phyloP scores from a whole-genome alignment of 2,329 filamentous ascomycete genomes.

The Hypomyces rosellus region DNA sequence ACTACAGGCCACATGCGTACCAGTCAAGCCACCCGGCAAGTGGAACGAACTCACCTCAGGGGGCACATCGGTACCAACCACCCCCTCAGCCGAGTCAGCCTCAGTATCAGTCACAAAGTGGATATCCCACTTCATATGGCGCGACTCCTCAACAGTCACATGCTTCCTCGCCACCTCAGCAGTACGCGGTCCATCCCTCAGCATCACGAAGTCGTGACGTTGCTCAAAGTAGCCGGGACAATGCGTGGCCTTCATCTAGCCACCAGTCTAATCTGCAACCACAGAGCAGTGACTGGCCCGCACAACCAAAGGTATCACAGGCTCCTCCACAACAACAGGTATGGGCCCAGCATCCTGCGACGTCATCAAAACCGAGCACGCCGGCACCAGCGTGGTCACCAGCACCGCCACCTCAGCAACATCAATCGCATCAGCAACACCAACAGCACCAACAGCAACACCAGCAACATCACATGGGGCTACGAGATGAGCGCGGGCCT shows the following conservation, averaged over 20 bases:
- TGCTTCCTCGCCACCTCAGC: constrained; percentile 47
- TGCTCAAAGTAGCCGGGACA: constrained; percentile 30
- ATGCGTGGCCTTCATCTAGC: constrained; percentile 27
- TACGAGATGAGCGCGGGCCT: constrained; percentile 34
- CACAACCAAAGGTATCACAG: constrained; percentile 28
- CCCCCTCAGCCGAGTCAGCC: constrained; percentile 31
- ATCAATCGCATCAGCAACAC: constrained; percentile 23
- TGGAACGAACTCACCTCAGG: constrained; percentile 41
- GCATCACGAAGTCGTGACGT: constrained; percentile 38
- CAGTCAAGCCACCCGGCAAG: constrained; percentile 29
- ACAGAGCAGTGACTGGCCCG: constrained; percentile 23
- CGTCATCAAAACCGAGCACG: constrained; percentile 27
- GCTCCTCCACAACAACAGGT: constrained; percentile 26
- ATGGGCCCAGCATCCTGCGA: constrained; percentile 27
- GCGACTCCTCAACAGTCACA: constrained; percentile 30
- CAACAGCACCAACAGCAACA: constrained; percentile 25
- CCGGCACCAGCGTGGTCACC: constrained; percentile 28
- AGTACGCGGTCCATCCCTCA: constrained; percentile 46
- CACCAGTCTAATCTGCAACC: constrained; percentile 17
- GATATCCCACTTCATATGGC: constrained; percentile 38
- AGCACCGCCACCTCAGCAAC: constrained; percentile 25
- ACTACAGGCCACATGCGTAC: constrained; percentile 38
- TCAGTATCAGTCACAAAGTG: constrained; percentile 38
- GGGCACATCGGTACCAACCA: constrained; percentile 39
- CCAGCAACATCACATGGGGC: constrained; percentile 26